Evolutionary conservation across 148 eudicot species (phyloP).

Genomic region (Cornus suecica): DNA sequence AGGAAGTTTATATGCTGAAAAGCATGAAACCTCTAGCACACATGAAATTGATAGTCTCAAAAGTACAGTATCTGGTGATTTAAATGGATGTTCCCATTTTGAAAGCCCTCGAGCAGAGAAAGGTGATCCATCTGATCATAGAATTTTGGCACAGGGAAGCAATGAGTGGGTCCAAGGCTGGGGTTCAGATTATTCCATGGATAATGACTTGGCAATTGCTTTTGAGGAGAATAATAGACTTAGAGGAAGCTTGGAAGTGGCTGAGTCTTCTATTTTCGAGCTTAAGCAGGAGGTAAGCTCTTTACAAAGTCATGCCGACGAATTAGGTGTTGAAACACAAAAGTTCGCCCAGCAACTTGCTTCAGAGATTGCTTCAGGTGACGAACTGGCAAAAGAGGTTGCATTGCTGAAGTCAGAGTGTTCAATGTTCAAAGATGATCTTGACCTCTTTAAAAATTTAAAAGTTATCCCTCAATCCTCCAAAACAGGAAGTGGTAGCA

Average conservation of each 20-base stretch:
- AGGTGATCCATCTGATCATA: slow-evolving; percentile 41
- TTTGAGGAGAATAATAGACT: slow-evolving; percentile 72
- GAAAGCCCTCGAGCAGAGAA: slow-evolving; percentile 45
- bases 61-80: slow-evolving; percentile 52
- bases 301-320: slow-evolving; percentile 63
- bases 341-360: slow-evolving; percentile 51
- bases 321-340: slow-evolving; percentile 61
- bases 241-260: slow-evolving; percentile 58
- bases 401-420: slow-evolving; percentile 68
- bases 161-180: slow-evolving; percentile 50
- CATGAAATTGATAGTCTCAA: slow-evolving; percentile 77
- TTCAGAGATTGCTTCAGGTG: slow-evolving; percentile 60
- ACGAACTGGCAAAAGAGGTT: slow-evolving; percentile 66
- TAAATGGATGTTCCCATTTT: slow-evolving; percentile 33
- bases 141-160: slow-evolving; percentile 33
- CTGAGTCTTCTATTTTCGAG: slow-evolving; percentile 63
- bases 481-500: slow-evolving; percentile 17
- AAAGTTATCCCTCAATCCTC: slow-evolving; percentile 37
- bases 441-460: slow-evolving; percentile 48
- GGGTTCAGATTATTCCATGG: slow-evolving; percentile 49
- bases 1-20: slow-evolving; percentile 75
- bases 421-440: slow-evolving; percentile 60
- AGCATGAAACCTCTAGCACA: slow-evolving; percentile 54
- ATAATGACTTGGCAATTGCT: slow-evolving; percentile 54
- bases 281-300: slow-evolving; percentile 66